Base-by-base conservation (phyloP, 2,329 filamentous ascomycete genomes). In the Phyllosticta citribraziliensis region DNA sequence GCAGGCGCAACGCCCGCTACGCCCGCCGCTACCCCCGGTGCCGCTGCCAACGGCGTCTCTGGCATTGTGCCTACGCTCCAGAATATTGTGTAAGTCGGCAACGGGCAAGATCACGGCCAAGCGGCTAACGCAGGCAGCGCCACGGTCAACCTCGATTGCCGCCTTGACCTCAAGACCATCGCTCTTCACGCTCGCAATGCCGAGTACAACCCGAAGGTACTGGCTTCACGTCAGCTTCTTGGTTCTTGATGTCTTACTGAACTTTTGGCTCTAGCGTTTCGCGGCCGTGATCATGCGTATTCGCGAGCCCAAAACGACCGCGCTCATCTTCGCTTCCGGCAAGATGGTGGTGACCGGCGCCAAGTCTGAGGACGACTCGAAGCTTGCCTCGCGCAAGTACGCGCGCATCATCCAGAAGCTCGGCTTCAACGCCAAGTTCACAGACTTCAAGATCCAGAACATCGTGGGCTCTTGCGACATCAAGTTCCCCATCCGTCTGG, bases 271-370 rank as follows among this genome's bases (percentile, higher is more conserved):
- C 25, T 79, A 96, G 91, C 93, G 93, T 88, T 97, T 97, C 74
- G 94, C 93, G 70, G 93, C 93, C 73, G 93, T 97, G 67, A 97
- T 99, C 77, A 97, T 99, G 94, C 91, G 94, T 80, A 99, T 99
- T 69, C 92, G 94, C 71, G 94, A 99, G 71, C 94, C 94, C 64
- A 99, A 99, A 82, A 99, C 94, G 4, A 99, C 94, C 2, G 94
- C 94, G 5, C 79, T 99, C 62, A 97, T 99, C 81, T 99, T 99
- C 70, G 94, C 94, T 63, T 95, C 89, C 1, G 94, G 94, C 77
- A 99, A 99, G 84, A 97, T 99, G 94, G 94, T 97, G 55, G 94
- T 97, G 17, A 97, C 94, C 60, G 93, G 93, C 79, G 93, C 93
- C 65, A 97, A 97, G 79, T 96, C 91, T 1, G 94, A 97, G 74